phyloP scores from a whole-genome alignment of 2,329 filamentous ascomycete species.

The Colletotrichum sansevieriae region DNA sequence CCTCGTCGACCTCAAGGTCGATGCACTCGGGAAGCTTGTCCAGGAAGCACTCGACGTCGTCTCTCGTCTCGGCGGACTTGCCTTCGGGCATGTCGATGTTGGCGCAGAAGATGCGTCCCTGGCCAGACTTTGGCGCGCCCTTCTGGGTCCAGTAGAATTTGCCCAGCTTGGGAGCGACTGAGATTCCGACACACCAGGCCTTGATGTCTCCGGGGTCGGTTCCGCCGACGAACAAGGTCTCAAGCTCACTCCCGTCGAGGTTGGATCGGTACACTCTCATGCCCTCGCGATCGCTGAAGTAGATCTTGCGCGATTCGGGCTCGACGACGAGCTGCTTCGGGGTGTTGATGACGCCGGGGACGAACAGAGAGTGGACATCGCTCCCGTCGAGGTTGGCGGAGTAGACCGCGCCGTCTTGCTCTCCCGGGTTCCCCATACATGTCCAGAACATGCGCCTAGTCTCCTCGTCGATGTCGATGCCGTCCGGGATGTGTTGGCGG shows the following conservation, averaged over 20 bases:
- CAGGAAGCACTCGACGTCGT: slow-evolving; percentile 59
- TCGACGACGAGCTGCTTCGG: slow-evolving; percentile 59
- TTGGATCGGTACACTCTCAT: slow-evolving; percentile 55
- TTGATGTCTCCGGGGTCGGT: slow-evolving; percentile 49
- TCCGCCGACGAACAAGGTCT: slow-evolving; percentile 56
- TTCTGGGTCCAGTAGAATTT: slow-evolving; percentile 74
- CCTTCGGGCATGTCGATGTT: slow-evolving; percentile 54
- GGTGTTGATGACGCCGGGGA: slow-evolving; percentile 61
- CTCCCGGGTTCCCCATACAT: slow-evolving; percentile 58
- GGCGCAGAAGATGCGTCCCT: slow-evolving; percentile 67
- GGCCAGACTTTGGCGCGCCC: slow-evolving; percentile 62
- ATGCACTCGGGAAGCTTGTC: slow-evolving; percentile 66
- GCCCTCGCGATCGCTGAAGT: slow-evolving; percentile 60
- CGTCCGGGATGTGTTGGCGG: slow-evolving; percentile 55
- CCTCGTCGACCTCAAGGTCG: slow-evolving; percentile 67
- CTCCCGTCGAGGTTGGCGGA: slow-evolving; percentile 64
- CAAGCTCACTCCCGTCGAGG: slow-evolving; percentile 54
- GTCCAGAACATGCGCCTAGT: slow-evolving; percentile 62
- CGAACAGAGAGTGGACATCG: slow-evolving; percentile 58
- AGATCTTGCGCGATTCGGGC: slow-evolving; percentile 49
- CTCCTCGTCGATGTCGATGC: slow-evolving; percentile 54
- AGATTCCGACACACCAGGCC: slow-evolving; percentile 69
- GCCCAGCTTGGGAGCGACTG: slow-evolving; percentile 56
- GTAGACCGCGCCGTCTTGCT: slow-evolving; percentile 58
- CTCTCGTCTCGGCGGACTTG: slow-evolving; percentile 50